A percentile compares a stretch with the other conserved stretches of the same genome.
Conservation (phyloP, 352 stramenopile species). For the Thalassiosira sp. region DNA sequence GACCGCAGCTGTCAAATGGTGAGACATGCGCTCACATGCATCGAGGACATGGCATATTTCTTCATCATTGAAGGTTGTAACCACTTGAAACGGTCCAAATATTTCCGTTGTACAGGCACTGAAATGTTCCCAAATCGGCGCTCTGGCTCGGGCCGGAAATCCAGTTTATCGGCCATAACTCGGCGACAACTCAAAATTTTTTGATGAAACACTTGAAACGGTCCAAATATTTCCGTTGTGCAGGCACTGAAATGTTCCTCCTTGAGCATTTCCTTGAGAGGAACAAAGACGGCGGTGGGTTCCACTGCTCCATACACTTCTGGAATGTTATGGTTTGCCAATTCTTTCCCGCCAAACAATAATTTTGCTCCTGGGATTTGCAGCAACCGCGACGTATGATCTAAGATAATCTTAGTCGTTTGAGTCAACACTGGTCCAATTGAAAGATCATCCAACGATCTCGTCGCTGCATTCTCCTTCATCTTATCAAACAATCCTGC, state of each 20-base stretch:
- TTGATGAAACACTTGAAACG: slow-evolving; percentile 97
- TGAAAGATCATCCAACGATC: slow-evolving; percentile 93
- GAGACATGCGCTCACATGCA: slow-evolving; percentile 93
- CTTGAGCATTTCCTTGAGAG: slow-evolving; percentile 93
- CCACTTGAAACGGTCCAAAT: slow-evolving; percentile 98
- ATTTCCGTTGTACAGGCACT: slow-evolving; percentile 96
- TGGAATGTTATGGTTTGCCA: slow-evolving; percentile 93
- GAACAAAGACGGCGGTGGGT: slow-evolving; percentile 97
- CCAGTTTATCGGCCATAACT: too few relatives aligned
- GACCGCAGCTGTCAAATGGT: slow-evolving; percentile 96
- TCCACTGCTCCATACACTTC: slow-evolving; percentile 94
- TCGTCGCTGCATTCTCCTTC: slow-evolving; percentile 85
- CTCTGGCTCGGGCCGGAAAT: too few relatives aligned
- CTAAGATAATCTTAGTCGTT: slow-evolving; percentile 93
- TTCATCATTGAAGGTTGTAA: slow-evolving; percentile 91
- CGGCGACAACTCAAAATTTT: too few relatives aligned
- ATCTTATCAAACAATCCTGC: slow-evolving; percentile 93
- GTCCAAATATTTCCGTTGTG: slow-evolving; percentile 98
- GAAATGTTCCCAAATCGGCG: too few relatives aligned
- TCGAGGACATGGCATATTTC: slow-evolving; percentile 90
- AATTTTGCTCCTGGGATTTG: slow-evolving; percentile 92
- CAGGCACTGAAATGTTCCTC: slow-evolving; percentile 91
- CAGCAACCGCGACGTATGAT: slow-evolving; percentile 89
- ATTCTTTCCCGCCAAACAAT: slow-evolving; percentile 90
- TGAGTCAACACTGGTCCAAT: slow-evolving; percentile 95